Evolutionary conservation across 495 filamentous ascomycete genomes (phyloP), one percentile per base, ranked within the genome.

Genomic region (Parachaetomium inaequale): DNA sequence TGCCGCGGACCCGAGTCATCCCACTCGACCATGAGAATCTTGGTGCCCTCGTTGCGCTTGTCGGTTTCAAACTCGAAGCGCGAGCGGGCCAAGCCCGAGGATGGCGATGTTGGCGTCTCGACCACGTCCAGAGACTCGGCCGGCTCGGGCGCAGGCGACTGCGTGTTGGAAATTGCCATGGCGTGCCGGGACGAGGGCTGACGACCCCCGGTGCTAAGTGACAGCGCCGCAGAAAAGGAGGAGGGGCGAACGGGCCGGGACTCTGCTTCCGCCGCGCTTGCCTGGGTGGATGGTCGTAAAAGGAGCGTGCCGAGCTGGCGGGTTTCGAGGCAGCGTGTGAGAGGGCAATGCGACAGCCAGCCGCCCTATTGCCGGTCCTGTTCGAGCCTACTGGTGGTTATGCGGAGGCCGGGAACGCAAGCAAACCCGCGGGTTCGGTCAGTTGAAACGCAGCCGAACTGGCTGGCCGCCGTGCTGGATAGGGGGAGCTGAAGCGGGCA

Each of bases 11-110:
- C 75, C 34, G 85, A 79, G 36, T 86, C 85, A 64, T 90, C 85
- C 90, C 90, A 93, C 63, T 93, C 88, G 12, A 93, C 82, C 88
- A 93, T 91, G 51, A 93, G 70, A 50, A 95, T 87, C 75, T 93
- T 93, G 32, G 88, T 92, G 10, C 90, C 91, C 40, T 92, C 89
- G 65, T 89, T 90, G 2, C 81, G 87, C 64, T 84, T 84, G 45
- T 87, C 88, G 4, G 86, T 78, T 71, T 92, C 88, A 66, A 93
- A 92, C 70, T 93, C 91, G 74, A 92, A 95, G 23, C 90, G 86
- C n/a, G 89, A 89, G 15, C 92, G 76, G 2, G 86, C 86, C 55
- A 64, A 63, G 65, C 59, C 64, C 26, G 77, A 78, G 21, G 76
- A 74, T 2, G 76, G 75, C 26, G 76, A 75, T 25, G 70, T 70